These are phyloP conservation scores for Misopates orontium DNA, from an alignment of 257 asterid genomes.

Conservation along the genomic window DNA sequence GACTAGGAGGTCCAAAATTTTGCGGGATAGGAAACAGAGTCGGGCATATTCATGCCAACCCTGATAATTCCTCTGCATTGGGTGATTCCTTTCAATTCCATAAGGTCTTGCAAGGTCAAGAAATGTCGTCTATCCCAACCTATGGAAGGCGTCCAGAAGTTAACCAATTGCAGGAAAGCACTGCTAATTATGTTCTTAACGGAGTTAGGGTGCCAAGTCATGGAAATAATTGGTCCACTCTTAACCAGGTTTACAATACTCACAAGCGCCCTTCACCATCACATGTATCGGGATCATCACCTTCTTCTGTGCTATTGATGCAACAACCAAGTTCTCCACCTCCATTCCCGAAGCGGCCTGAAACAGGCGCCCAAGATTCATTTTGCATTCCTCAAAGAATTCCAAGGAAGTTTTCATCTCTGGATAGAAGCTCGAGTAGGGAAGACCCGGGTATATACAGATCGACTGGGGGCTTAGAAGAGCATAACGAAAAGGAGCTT, in stretches of 20 bases:
- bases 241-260: constrained; percentile 37
- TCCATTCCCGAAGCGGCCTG: constrained; percentile 40
- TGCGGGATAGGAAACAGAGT: not conserved
- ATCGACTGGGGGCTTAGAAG: constrained; percentile 31
- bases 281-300: constrained; percentile 42
- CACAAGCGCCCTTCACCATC: constrained; percentile 33
- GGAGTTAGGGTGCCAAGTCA: constrained; percentile 44
- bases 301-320: constrained; percentile 52
- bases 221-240: constrained; percentile 54
- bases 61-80: constrained; percentile 36
- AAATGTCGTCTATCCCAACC: constrained; percentile 49
- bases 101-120: constrained; percentile 99
- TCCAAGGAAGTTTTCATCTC: constrained; percentile 30
- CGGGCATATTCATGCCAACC: constrained; percentile 30
- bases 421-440: constrained; percentile 25
- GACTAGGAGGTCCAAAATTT: constrained; percentile 13
- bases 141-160: constrained; percentile 44
- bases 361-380: constrained; percentile 32
- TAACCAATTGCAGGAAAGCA: constrained; percentile 34
- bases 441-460: constrained; percentile 23
- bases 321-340: constrained; percentile 48
- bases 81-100: constrained; percentile 64
- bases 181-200: constrained; percentile 27
- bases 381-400: constrained; percentile 37
- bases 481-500: constrained; percentile 21